Conservation (phyloP, 1,284 basidiomycete species). For the Volvariella surrecta region DNA sequence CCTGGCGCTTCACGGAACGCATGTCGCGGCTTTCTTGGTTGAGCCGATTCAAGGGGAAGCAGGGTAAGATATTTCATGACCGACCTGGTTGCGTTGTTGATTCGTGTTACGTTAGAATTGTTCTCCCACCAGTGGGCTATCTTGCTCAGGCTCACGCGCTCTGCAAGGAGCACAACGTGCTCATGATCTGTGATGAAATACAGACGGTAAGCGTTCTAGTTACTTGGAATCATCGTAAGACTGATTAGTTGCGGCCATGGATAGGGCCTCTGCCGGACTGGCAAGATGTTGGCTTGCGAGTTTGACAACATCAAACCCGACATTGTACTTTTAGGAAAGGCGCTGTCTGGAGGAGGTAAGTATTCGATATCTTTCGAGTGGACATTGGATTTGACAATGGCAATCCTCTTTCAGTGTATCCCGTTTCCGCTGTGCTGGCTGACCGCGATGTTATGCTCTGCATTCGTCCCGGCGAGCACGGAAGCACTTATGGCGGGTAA, state of each 20-base stretch:
- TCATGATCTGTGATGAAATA: constrained; percentile 97
- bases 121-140: constrained; percentile 90
- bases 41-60: constrained; percentile 99
- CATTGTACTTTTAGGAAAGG: constrained; percentile 92
- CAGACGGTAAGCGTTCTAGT: constrained; percentile 60
- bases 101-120: constrained; percentile 47
- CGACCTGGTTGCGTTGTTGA: background rate
- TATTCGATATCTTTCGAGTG: constrained; percentile 14
- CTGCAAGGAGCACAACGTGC: constrained; percentile 91
- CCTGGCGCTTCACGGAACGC: constrained; percentile 74
- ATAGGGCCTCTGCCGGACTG: constrained; percentile 77
- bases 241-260: constrained; percentile 2
- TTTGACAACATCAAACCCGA: constrained; percentile 90
- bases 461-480: constrained; percentile 96
- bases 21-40: constrained; percentile 89
- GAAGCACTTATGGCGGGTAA: constrained; percentile 91
- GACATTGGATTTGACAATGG: background rate
- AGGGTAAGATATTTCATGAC: constrained; percentile 48
- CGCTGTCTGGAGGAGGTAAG: constrained; percentile 84
- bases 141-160: constrained; percentile 70
- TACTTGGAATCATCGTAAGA: constrained; percentile 1
- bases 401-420: constrained; percentile 60
- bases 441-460: constrained; percentile 89
- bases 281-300: constrained; percentile 84
- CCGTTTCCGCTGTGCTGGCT: constrained; percentile 91